Base-by-base conservation (phyloP, 2,329 filamentous ascomycete genomes). In the Aspergillus sp. region DNA sequence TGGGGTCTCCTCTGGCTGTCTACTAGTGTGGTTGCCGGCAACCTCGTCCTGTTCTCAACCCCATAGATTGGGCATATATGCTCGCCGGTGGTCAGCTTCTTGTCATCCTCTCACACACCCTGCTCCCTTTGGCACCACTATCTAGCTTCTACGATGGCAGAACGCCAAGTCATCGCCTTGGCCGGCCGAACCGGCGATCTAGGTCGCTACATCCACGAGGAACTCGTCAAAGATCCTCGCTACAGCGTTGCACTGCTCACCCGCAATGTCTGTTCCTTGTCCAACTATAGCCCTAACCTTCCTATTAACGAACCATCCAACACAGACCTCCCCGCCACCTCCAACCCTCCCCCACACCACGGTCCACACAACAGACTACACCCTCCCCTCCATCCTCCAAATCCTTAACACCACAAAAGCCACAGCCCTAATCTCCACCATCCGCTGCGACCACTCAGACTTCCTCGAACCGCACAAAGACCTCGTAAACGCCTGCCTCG, bases 171-270 rank as follows among this genome's bases (percentile, higher is more conserved):
- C 3, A 55, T 55, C 17, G 53, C 43, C 2, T 25, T 55, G 6
- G 53, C 53, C 11, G 43, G 53, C 9, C 43, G 53, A 0, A 47
- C 59, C 23, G 62, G 62, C 25, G 55, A 31, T n/a, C 5, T 64
- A 1, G 62, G 59, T 45, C 48, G 50, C 22, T 64, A 64, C n/a
- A 30, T 64, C 13, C 43, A 45, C 19, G 59, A 64, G 4, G 59
- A 64, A 38, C 50, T 64, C 13, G 41, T 34, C 19, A 56, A 56
- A 15, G 13, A 52, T 3, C 31, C 51, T 8, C 56, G 54, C 41
- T 46, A 50, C 19, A 25, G 48, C 13, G 56, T 64, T 9, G 54
- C 54, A 8, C 50, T 63, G 4, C 47, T 55, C n/a, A 55, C 53
- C 23, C 43, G 53, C 13, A 47, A 55, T 41, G 53, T 55, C 34